Percentiles rank a stretch among this genome's conserved stretches.
phyloP scores from a whole-genome alignment of 306 rosid species.

The Inga oerstediana region DNA sequence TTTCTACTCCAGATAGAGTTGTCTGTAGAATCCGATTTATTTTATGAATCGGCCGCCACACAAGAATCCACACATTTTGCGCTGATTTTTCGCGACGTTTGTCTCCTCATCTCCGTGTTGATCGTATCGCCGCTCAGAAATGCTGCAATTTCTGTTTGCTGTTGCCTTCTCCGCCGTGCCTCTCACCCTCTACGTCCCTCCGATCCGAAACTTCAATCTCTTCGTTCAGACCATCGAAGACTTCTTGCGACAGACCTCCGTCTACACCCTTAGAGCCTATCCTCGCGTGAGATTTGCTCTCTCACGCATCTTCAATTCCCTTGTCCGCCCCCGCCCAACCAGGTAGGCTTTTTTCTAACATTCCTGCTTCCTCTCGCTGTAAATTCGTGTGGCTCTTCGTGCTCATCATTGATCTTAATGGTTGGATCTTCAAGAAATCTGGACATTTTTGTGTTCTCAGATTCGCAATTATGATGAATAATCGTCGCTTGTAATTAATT shows the following conservation, averaged over 20 bases:
- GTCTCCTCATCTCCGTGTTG: not conserved
- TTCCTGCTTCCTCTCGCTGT: not conserved
- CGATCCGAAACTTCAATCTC: conserved; percentile 73
- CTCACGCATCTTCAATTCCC: conserved; percentile 64
- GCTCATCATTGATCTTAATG: not conserved
- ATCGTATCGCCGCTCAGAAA: conserved; percentile 23
- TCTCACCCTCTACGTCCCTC: conserved; percentile 81
- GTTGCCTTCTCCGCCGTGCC: conserved; percentile 96
- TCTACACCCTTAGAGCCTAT: conserved; percentile 45
- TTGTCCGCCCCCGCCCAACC: conserved; percentile 36
- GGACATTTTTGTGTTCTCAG: not conserved
- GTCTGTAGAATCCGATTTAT: not conserved
- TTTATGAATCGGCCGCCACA: not conserved
- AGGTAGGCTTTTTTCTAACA: not conserved
- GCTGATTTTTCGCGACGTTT: not conserved
- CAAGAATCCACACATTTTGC: not conserved
- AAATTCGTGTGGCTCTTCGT: not conserved
- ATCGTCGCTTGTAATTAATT: not conserved
- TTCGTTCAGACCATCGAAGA: conserved; percentile 66
- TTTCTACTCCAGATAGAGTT: not conserved
- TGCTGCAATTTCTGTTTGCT: conserved; percentile 79
- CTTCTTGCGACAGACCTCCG: conserved; percentile 45
- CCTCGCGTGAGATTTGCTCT: conserved; percentile 65
- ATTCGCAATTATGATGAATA: not conserved
- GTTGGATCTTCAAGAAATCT: conserved; percentile 12